Evolutionary conservation across 73 alveolate genomes (phyloP).

Genomic region (Tetrahymena elliotti): DNA sequence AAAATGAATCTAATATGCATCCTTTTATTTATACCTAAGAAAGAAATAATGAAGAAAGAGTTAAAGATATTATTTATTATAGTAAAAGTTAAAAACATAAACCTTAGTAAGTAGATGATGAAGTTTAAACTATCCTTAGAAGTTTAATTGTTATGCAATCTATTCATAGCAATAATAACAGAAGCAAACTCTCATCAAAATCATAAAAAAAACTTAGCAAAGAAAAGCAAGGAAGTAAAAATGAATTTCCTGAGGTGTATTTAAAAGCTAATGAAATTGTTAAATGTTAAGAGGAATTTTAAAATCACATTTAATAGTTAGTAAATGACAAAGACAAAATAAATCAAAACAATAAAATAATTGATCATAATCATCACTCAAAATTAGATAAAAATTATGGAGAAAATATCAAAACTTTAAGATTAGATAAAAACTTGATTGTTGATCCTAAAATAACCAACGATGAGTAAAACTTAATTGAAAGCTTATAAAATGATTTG

Average conservation of each 20-base stretch:
- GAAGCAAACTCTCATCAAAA: not conserved
- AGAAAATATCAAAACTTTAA: not conserved
- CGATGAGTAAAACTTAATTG: not conserved
- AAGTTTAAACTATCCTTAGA: not conserved
- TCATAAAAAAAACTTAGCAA: not conserved
- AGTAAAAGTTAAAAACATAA: not conserved
- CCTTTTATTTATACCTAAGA: not conserved
- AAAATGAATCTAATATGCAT: not conserved
- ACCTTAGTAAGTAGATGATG: not conserved
- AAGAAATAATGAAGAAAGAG: not conserved
- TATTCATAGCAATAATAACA: not conserved
- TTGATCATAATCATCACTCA: too few relatives aligned
- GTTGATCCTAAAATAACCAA: not conserved
- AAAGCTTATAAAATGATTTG: not conserved
- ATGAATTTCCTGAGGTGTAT: not conserved
- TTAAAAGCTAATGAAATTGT: not conserved
- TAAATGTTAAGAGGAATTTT: not conserved
- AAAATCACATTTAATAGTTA: not conserved
- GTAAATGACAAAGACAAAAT: not conserved
- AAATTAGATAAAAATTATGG: not conserved
- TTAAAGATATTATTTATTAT: not conserved
- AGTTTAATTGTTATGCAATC: not conserved
- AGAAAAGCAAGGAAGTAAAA: not conserved
- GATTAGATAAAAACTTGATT: not conserved
- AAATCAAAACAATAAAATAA: not conserved